Evolutionary conservation across 169 alveolate genomes (phyloP).

Genomic region (Babesia bigemina): DNA sequence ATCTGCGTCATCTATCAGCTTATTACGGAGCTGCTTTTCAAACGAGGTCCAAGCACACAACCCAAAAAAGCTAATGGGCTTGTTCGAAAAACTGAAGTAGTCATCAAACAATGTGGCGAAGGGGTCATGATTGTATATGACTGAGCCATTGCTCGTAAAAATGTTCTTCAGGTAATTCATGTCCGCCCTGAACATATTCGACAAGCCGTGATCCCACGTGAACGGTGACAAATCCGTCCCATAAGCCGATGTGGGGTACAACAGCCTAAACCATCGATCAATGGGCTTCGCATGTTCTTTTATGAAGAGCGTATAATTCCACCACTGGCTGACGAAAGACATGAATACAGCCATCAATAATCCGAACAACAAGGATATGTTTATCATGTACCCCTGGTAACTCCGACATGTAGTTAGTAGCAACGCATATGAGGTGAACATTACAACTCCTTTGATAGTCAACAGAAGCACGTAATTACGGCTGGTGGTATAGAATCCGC

Average conservation of each 20-base stretch:
- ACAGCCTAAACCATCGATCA: slow-evolving; percentile 12
- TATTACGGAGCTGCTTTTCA: background rate
- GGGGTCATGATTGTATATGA: slow-evolving; percentile 11
- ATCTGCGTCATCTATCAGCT: background rate
- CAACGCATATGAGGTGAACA: background rate
- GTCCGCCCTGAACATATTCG: slow-evolving; percentile 1
- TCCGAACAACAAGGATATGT: slow-evolving; percentile 21
- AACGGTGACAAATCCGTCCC: background rate
- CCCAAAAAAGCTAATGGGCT: slow-evolving; percentile 1
- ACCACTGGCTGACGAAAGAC: slow-evolving; percentile 67
- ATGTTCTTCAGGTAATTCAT: background rate
- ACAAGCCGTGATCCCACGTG: slow-evolving; percentile 5
- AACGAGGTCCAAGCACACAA: slow-evolving; percentile 6
- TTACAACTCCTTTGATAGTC: slow-evolving; percentile 12
- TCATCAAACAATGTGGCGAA: slow-evolving; percentile 6
- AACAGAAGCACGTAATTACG: background rate
- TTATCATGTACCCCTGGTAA: slow-evolving; percentile 4
- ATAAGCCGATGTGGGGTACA: slow-evolving; percentile 13
- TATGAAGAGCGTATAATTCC: slow-evolving; percentile 33
- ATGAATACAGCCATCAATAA: slow-evolving; percentile 26
- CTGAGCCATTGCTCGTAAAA: background rate
- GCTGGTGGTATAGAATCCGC: background rate
- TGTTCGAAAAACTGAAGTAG: background rate
- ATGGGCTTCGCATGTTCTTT: slow-evolving; percentile 24
- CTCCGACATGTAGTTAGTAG: background rate